Base-by-base conservation (phyloP, 495 filamentous ascomycete genomes). In the Trichoderma erinaceum region DNA sequence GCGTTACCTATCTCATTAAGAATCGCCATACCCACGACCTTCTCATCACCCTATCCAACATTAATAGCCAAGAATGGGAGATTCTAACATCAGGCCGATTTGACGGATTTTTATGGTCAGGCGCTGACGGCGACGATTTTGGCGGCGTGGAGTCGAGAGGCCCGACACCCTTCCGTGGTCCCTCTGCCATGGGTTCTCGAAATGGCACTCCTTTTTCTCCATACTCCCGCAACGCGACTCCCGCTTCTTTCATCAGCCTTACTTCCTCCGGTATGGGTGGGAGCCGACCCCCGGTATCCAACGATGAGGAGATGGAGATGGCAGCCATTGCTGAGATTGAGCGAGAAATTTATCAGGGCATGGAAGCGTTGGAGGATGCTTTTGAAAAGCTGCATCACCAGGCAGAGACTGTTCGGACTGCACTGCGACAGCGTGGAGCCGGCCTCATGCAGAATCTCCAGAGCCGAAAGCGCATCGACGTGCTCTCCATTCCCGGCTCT, bases 231-330 rank as follows among this genome's bases (percentile, higher is more conserved):
- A 71, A 71, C 16, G 68, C 73, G 25, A 68, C 67, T 8, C 81
- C 81, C 2, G 81, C 82, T 18, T 81, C 79, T 0, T 84, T 83
- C 46, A 67, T 83, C 63, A 82, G 79, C 48, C 73, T 78, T 41
- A 72, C 78, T 2, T 82, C 81, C 32, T 73, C 76, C 16, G 70
- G 72, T 10, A 68, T 75, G 0, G 75, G 78, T 18, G 73, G 77
- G 0, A 72, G 70, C 43, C 75, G 80, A 29, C 74, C 74, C 27
- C 77, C 82, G 25, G 92, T 99, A 21, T 90, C 92, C 6, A 78
- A 96, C 61, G 95, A 99, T 75, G 95, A 99, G 78, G 95, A 99
- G 72, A 90, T 90, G 58, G 95, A 99, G 74, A 94, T 98, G 67
- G 88, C 90, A 0, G 87, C 90, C 13, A 80, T 98, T 12, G 94